Base-by-base conservation (phyloP, 257 asterid genomes). In the Craterostigma plantagineum region DNA sequence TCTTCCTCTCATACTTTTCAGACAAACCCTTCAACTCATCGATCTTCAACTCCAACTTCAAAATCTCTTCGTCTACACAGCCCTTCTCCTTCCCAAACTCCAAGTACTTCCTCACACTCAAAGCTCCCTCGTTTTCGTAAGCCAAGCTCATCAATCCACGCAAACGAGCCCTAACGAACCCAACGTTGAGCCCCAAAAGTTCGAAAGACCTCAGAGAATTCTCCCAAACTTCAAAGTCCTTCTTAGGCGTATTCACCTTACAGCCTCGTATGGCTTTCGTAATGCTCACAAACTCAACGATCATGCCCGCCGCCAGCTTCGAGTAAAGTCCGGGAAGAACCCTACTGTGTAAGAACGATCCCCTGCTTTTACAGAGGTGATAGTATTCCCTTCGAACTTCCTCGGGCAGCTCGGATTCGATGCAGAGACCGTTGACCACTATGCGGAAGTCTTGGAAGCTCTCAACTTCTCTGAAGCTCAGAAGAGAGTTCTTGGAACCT, bases 341-440 rank as follows among this genome's bases (percentile, higher is more conserved):
- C 9, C 51, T 46, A 11, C 52, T 63, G 7, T 75, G 80, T 30
- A 75, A 77, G 38, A 50, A 70, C 15, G 71, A 55, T 10, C 60
- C 68, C 68, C 62, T 65, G 57, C 70, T 57, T 58, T 64, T 35
- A 66, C 92, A 79, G 2, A 76, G 69, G 10, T 76, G 69, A 9
- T 70, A 76, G 69, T 79, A 79, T 34, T 63, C 68, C 38, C 46
- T 40, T 9, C 71, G 65, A 43, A 61, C 42, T 23, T 63, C 56
- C 46, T 72, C 72, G 0, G 92, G 76, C 7, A 79, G 57, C 42
- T 76, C 92, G 1, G 78, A 62, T 60, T 79, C 77, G 1, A 79
- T 41, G 71, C 84, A 63, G 6, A 34, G 52, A 12, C 84, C 92
- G 16, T 69, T 67, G 38, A 72, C 70, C 60, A 76, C 41, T 38